These are phyloP conservation scores for Mortierella sp. DNA, from an alignment of 371 early-diverging fungal genomes.

Conservation along the genomic window DNA sequence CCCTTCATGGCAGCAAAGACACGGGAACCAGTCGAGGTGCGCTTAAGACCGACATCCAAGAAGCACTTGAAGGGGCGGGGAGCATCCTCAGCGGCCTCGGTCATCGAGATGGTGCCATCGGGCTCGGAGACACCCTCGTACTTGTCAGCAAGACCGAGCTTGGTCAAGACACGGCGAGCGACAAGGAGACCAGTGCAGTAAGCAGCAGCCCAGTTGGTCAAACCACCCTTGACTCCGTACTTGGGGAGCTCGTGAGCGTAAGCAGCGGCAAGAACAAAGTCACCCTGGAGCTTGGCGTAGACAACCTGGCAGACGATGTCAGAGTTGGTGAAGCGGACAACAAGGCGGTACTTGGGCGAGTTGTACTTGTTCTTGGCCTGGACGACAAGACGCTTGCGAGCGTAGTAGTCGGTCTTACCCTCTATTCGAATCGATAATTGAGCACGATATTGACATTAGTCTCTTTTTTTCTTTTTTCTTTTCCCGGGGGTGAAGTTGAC, in stretches of 20 bases:
- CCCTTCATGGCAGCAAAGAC: conserved; percentile 99
- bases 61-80: conserved; percentile 99
- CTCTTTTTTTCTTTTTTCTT: not conserved
- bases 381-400: conserved; percentile 97
- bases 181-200: conserved; percentile 99
- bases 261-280: conserved; percentile 97
- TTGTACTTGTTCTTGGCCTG: conserved; percentile 99
- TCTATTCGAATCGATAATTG: conserved; percentile 64
- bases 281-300: conserved; percentile 99
- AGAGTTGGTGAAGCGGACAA: conserved; percentile 99
- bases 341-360: conserved; percentile 99
- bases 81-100: conserved; percentile 95
- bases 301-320: conserved; percentile 99
- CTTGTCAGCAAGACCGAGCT: conserved; percentile 95
- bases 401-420: conserved; percentile 99
- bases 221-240: conserved; percentile 99
- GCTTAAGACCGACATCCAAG: conserved; percentile 99
- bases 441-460: conserved; percentile 4
- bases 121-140: conserved; percentile 96
- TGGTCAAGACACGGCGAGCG: conserved; percentile 96
- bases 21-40: conserved; percentile 99
- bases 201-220: conserved; percentile 99
- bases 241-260: conserved; percentile 98
- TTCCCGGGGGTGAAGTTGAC: too few species aligned
- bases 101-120: conserved; percentile 92